Conservation (phyloP, 2,329 filamentous ascomycete genomes). For the Pseudophaeomoniella oleicola region DNA sequence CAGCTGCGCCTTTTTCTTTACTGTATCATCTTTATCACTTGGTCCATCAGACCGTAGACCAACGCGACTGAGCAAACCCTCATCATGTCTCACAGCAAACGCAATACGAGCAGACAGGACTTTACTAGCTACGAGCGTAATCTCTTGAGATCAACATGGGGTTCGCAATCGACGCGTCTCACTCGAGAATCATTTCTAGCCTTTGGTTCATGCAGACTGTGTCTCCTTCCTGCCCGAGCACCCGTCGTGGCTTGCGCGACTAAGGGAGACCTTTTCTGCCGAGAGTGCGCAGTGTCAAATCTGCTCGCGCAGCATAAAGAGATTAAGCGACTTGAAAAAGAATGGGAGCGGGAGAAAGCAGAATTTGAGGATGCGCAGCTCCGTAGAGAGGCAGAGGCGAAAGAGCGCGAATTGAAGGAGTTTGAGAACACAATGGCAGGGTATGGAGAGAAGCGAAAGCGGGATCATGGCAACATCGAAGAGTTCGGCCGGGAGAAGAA, state of each 20-base stretch:
- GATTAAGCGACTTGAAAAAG: conserved; percentile 64
- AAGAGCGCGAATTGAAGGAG: conserved; percentile 55
- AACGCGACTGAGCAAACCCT: too few relatives aligned
- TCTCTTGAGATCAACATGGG: conserved; percentile 70
- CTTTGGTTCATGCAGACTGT: conserved; percentile 79
- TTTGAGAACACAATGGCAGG: conserved; percentile 69
- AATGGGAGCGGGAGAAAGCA: conserved; percentile 44
- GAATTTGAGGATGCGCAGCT: conserved; percentile 48
- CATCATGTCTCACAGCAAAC: conserved; percentile 45
- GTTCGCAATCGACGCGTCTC: conserved; percentile 67
- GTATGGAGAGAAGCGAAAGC: conserved; percentile 15
- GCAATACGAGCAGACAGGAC: conserved; percentile 81
- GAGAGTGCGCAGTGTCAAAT: conserved; percentile 83
- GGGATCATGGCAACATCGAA: conserved; percentile 15
- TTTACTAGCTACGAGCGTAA: conserved; percentile 87
- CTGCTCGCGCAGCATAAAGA: conserved; percentile 86
- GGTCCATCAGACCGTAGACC: too few relatives aligned
- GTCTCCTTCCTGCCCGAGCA: conserved; percentile 63
- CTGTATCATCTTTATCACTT: too few relatives aligned
- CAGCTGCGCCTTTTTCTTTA: too few relatives aligned
- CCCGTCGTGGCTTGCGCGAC: conserved; percentile 71
- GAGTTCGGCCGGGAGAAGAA: conserved; percentile 11
- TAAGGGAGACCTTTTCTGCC: conserved; percentile 82
- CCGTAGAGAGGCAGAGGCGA: conserved; percentile 53
- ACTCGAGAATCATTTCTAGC: conserved; percentile 82